Evolutionary conservation across 1,139 yeast species (phyloP), one percentile per base, ranked within the genome.

Genomic region (Spathaspora sp.): DNA sequence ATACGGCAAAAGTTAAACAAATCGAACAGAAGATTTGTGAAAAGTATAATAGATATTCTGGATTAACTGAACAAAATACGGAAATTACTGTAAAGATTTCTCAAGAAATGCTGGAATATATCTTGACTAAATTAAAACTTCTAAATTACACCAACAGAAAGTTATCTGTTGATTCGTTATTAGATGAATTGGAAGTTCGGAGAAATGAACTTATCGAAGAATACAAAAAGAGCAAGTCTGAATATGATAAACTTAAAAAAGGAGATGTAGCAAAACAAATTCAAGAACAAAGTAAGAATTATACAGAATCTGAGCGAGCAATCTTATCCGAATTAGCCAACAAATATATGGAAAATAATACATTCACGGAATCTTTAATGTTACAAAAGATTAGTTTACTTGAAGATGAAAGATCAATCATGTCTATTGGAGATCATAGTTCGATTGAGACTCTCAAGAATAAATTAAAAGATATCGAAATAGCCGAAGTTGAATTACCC

Each of bases 251-350:
- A 45, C 64, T 72, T 46, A 77, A 70, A 50, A 68, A 74, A 41
- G 71, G 78, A 43, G 76, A 70, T 17, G 77, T 77, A 11, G 76
- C 74, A 13, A 61, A 63, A 41, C 64, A 63, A 41, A 70, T 82
- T 50, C 70, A 70, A 49, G 64, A 63, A 18, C 72, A 70, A 47
- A 72, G 76, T 27, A 58, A 59, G 9, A 50, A 57, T 1, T 78
- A 77, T 47, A 60, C 76, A 0, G 72, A 65, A 1, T 82, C 76
- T 36, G 74, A 73, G 25, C 72, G 76, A 43, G 67, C 57, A 6
- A 60, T 61, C 7, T 59, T 84, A 39, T 69, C 74, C 5, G 68
- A 61, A 2, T 62, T 78, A 29, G 82, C 82, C 2, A 65, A 66
- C 24, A 56, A 59, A 13, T 81, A 83, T 55, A 65, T 69, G 43